Evolutionary conservation across 352 stramenopile species (phyloP).

Genomic region (Phytophthora ohioensis): DNA sequence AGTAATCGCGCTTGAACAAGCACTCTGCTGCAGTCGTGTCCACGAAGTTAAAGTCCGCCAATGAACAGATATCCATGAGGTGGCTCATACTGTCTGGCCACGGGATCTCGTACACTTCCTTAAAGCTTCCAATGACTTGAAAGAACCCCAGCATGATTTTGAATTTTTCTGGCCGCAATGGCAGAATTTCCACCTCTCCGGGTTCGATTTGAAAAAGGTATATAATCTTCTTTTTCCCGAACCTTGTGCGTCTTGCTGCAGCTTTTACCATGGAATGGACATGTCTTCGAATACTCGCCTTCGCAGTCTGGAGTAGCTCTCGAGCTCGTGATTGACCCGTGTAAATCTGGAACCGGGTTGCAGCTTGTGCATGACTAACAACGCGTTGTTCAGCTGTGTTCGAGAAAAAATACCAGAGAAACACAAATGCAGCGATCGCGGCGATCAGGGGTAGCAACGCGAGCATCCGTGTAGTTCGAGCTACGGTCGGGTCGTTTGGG

Average conservation of each 20-base stretch:
- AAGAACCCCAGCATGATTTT: conserved; percentile 86
- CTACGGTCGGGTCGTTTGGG: conserved; percentile 47
- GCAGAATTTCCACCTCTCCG: conserved; percentile 22
- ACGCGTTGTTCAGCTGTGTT: conserved; percentile 58
- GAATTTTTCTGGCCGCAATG: conserved; percentile 72
- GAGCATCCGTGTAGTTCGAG: conserved; percentile 45
- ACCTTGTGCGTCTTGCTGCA: conserved; percentile 6
- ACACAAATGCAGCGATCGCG: conserved; percentile 36
- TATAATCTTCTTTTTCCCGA: background rate
- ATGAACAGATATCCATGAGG: conserved; percentile 75
- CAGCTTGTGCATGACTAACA: conserved; percentile 58
- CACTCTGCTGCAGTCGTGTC: conserved; percentile 75
- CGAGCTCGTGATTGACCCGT: conserved; percentile 17
- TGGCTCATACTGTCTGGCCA: conserved; percentile 67
- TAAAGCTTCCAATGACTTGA: conserved; percentile 79
- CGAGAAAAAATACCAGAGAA: conserved; percentile 60
- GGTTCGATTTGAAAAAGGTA: conserved; percentile 58
- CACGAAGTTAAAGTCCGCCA: conserved; percentile 76
- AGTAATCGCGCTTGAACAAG: conserved; percentile 72
- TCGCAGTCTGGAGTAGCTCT: conserved; percentile 38
- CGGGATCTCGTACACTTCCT: conserved; percentile 77
- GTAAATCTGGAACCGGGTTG: conserved; percentile 68
- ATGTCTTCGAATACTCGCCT: conserved; percentile 11
- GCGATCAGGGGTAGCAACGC: conserved; percentile 54
- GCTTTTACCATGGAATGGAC: conserved; percentile 23